These are phyloP conservation scores for Quercus lobata DNA, from an alignment of 331 rosid genomes.

Conservation along the genomic window DNA sequence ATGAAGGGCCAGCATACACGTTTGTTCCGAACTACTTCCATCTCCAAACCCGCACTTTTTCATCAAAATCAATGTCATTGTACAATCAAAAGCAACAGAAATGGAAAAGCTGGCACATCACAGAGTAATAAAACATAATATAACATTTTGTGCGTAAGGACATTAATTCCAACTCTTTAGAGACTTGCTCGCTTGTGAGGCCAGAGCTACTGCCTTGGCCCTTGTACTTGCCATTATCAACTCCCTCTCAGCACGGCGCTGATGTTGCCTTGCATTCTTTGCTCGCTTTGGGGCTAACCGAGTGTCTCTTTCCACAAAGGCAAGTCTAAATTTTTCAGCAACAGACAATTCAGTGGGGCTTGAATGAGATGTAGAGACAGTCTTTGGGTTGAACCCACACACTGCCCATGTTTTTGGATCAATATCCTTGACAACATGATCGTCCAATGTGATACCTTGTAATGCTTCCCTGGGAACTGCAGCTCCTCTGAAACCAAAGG, in stretches of 20 bases:
- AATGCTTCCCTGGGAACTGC: conserved; percentile 74
- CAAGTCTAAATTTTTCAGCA: conserved; percentile 88
- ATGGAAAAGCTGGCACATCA: neutral
- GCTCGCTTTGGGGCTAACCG: conserved; percentile 88
- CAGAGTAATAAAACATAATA: neutral
- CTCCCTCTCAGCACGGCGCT: conserved; percentile 77
- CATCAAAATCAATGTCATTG: neutral
- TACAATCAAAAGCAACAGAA: neutral
- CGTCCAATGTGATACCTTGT: conserved; percentile 54
- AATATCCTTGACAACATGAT: conserved; percentile 44
- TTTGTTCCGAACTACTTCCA: no score
- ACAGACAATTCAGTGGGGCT: conserved; percentile 54
- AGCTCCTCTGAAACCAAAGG: conserved; percentile 53
- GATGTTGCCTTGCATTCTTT: conserved; percentile 85
- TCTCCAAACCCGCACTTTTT: no score
- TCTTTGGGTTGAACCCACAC: conserved; percentile 37
- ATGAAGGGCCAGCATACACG: no score
- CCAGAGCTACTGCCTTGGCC: conserved; percentile 69
- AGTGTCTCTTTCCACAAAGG: conserved; percentile 81
- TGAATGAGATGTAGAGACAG: conserved; percentile 23
- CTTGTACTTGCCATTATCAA: conserved; percentile 58
- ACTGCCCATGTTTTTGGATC: conserved; percentile 75
- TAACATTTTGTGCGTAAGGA: no score
- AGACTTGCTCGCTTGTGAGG: conserved; percentile 72
- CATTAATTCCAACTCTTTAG: conserved; percentile 30